Evolutionary conservation across 495 filamentous ascomycete genomes (phyloP), one percentile per base, ranked within the genome.

Genomic region (Aspergillus biplanus): DNA sequence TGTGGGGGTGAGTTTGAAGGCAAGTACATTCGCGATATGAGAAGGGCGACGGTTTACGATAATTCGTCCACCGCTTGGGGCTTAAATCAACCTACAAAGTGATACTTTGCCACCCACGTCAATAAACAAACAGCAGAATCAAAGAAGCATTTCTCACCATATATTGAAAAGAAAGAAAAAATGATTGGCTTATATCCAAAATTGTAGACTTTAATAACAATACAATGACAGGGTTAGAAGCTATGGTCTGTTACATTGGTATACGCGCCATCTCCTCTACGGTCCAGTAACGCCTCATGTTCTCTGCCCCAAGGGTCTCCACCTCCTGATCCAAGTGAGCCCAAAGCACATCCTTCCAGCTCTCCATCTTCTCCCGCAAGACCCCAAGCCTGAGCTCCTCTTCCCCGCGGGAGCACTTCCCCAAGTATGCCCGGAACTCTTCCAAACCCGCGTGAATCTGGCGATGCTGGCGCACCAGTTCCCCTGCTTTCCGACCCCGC

Each of bases 261-360:
- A 97, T 82, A 46, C 76, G 67, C 70, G 76, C 80, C 77, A 97
- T 89, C 80, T 97, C 93, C 59, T 89, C 85, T 46, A 86, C 33
- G 0, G 80, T 88, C 91, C 92, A 97, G 73, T 89, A 92, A 68
- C 83, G 86, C 68, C 92, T 81, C 93, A 97, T 96, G 72, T 92
- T 94, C 70, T 95, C 91, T 49, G 92, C 90, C 5, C 84, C 82
- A 4, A 94, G 72, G 33, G 86, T 83, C 66, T 79, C 65, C 5
- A 93, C 89, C 78, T 93, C 91, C 61, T 92, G 82, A 64, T 90
- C 87, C 56, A 94, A 72, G 80, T 94, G 91, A 53, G 67, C 75
- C 86, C 90, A 88, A 44, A 94, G 69, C 55, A 92, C 89, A 18
- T 80, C 76, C n/a, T 87, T 84, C 72, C 87, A 89, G 6, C 60